A percentile compares a stretch with the other conserved stretches of the same genome.
Evolutionary conservation across 371 early-diverging fungal genomes (phyloP).

Genomic region (Paraphysoderma sedebokerense): DNA sequence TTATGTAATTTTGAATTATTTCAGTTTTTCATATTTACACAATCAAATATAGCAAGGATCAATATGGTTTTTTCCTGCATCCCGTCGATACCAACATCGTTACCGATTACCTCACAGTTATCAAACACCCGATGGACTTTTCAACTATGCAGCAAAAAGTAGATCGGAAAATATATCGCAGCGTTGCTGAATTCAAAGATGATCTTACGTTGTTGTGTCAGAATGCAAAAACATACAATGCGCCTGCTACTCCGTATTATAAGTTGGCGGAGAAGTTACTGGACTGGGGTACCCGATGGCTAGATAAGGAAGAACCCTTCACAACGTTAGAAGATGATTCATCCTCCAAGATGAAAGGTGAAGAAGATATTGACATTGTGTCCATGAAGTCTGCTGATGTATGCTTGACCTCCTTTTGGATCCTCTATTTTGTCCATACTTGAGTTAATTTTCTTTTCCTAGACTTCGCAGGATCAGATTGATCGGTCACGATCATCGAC

Average conservation of each 20-base stretch:
- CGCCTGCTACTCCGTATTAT: constrained; percentile 48
- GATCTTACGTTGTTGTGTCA: constrained; percentile 47
- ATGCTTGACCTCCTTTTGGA: too few relatives aligned
- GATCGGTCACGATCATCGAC: too few relatives aligned
- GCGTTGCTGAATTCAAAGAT: constrained; percentile 28
- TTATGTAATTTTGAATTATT: too few relatives aligned
- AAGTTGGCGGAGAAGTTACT: not conserved
- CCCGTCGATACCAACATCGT: constrained; percentile 63
- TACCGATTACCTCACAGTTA: constrained; percentile 53
- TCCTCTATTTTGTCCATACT: too few relatives aligned
- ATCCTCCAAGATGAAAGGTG: too few relatives aligned
- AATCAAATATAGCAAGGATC: too few relatives aligned
- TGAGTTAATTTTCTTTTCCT: too few relatives aligned
- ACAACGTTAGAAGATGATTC: too few relatives aligned
- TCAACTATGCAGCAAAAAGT: constrained; percentile 44
- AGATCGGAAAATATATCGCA: constrained; percentile 19
- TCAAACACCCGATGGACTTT: constrained; percentile 53
- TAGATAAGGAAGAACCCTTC: not conserved
- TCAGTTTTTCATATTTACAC: too few relatives aligned
- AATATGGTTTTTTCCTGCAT: constrained; percentile 57
- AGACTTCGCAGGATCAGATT: too few relatives aligned
- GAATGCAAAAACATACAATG: constrained; percentile 57
- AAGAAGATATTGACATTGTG: too few relatives aligned
- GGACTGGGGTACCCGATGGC: not conserved
- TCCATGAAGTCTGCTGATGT: too few relatives aligned